These are phyloP conservation scores for Lophiotrema nucula DNA, from an alignment of 495 filamentous ascomycete species.

Conservation along the genomic window DNA sequence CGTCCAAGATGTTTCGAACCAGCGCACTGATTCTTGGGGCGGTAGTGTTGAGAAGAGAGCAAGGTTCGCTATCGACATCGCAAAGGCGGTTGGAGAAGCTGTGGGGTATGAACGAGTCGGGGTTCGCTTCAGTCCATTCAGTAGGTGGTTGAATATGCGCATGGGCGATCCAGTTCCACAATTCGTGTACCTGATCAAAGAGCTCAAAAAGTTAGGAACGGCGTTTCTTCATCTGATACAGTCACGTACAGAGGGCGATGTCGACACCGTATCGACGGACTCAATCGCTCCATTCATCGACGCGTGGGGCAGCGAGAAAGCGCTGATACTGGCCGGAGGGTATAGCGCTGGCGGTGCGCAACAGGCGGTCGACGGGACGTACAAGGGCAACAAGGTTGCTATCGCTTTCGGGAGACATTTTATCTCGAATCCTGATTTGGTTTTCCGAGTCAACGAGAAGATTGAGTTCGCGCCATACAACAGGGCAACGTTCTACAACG, in stretches of 20 bases:
- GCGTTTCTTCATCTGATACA: slow-evolving; percentile 67
- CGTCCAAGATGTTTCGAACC: slow-evolving; percentile 60
- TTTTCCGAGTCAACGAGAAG: slow-evolving; percentile 57
- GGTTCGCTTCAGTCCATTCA: slow-evolving; percentile 64
- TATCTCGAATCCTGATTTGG: slow-evolving; percentile 69
- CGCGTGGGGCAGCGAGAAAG: slow-evolving; percentile 42
- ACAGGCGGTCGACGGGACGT: slow-evolving; percentile 53
- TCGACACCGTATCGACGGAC: slow-evolving; percentile 45
- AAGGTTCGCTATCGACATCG: slow-evolving; percentile 61
- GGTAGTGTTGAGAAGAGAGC: slow-evolving; percentile 68
- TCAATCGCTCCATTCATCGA: slow-evolving; percentile 55
- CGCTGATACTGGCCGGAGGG: slow-evolving; percentile 63
- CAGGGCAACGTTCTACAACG: slow-evolving; percentile 58
- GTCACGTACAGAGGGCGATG: slow-evolving; percentile 48
- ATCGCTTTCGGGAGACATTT: slow-evolving; percentile 62
- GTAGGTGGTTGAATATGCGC: slow-evolving; percentile 55
- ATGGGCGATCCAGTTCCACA: slow-evolving; percentile 62
- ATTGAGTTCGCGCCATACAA: slow-evolving; percentile 57
- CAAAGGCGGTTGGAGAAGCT: slow-evolving; percentile 59
- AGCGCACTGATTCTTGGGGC: slow-evolving; percentile 63
- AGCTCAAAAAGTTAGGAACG: slow-evolving; percentile 53
- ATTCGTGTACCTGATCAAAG: slow-evolving; percentile 56
- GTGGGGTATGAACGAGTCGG: slow-evolving; percentile 61
- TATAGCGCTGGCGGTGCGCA: slow-evolving; percentile 49
- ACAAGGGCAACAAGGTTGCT: slow-evolving; percentile 49